Base-by-base conservation (phyloP, 2,329 filamentous ascomycete species). In the Talaromyces sp. region DNA sequence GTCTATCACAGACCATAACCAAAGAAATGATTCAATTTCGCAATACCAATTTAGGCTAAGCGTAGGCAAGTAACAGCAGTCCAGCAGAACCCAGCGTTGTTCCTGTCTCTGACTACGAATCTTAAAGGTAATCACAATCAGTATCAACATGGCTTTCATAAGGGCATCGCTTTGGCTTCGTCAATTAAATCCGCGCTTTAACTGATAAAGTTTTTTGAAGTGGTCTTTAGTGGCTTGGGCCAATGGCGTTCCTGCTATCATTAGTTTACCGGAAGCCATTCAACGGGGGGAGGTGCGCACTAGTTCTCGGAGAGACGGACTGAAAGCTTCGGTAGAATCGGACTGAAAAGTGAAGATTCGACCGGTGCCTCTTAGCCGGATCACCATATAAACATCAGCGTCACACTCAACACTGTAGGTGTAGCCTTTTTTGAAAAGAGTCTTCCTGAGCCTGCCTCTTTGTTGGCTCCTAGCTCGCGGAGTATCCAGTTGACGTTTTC, bases 341-440 rank as follows among this genome's bases (percentile, higher is more conserved):
- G 46, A 51, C 46, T 51, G 31, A 51, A 51, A 51, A 36, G 46
- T 51, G 28, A 51, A 51, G 31, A 51, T 51, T 22, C 17, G n/a
- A 21, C 46, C 46, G 5, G 46, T 35, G 17, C 46, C 46, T 36
- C 21, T 51, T 36, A 51, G 31, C 46, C 31, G 28, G 25, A 50
- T 31, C 25, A 50, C 45, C 28, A 50, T 50, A 50, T 50, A 50
- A 17, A 50, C 45, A 51, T 51, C 46, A 15, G 46, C 31, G 8
- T 51, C 46, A 22, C 31, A 51, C 46, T 51, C 46, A 22, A 51
- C 21, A 8, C 46, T 51, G 46, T 51, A 51, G 21, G 31, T 13
- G 31, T 51, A 15, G 15, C 46, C 31, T 22, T 51, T 51, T 36
- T 51, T 51, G 31, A 51, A 51, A 51, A 51, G 31, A 36, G 31